phyloP scores from a whole-genome alignment of 495 filamentous ascomycete species.

The Parachaetomium inaequale region DNA sequence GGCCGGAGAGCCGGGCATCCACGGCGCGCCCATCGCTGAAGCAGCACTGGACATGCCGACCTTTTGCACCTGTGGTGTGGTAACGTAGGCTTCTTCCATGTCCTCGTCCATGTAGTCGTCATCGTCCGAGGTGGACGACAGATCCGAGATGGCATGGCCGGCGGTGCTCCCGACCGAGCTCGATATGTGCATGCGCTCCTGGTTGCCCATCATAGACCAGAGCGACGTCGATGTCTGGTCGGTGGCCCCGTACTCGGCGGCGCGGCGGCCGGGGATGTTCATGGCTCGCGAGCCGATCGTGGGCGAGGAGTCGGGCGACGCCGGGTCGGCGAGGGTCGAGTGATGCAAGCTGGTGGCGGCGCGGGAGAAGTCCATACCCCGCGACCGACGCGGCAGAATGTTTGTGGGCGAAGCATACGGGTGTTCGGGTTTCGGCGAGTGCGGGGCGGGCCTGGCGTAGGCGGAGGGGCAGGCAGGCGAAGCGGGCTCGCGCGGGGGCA shows the following conservation, averaged over 20 bases:
- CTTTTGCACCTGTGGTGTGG: slow-evolving; percentile 63
- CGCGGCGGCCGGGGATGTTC: slow-evolving; percentile 60
- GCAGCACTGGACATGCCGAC: slow-evolving; percentile 41
- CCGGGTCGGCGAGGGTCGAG: slow-evolving; percentile 82
- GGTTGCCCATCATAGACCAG: slow-evolving; percentile 49
- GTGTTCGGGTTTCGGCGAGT: slow-evolving; percentile 82
- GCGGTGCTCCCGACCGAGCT: slow-evolving; percentile 81
- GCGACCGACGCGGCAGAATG: slow-evolving; percentile 77
- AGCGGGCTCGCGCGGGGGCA: slow-evolving; percentile 43
- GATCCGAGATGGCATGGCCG: slow-evolving; percentile 72
- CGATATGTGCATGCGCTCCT: slow-evolving; percentile 72
- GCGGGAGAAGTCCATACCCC: slow-evolving; percentile 87
- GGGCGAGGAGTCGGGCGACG: slow-evolving; percentile 91
- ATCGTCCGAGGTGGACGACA: slow-evolving; percentile 71
- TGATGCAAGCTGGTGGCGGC: slow-evolving; percentile 95
- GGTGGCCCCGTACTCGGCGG: slow-evolving; percentile 35
- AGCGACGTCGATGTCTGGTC: slow-evolving; percentile 42
- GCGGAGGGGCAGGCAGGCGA: slow-evolving; percentile 46
- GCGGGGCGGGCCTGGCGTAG: slow-evolving; percentile 61
- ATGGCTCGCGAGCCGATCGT: slow-evolving; percentile 74
- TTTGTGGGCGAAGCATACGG: slow-evolving; percentile 70
- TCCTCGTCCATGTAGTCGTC: slow-evolving; percentile 80
- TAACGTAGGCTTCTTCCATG: slow-evolving; percentile 70
- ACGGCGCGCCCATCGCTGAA: slow-evolving; percentile 52
- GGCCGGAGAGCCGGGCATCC: slow-evolving; percentile 57